phyloP scores from a whole-genome alignment of 2,329 filamentous ascomycete species.

The Clonostachys byssicola region DNA sequence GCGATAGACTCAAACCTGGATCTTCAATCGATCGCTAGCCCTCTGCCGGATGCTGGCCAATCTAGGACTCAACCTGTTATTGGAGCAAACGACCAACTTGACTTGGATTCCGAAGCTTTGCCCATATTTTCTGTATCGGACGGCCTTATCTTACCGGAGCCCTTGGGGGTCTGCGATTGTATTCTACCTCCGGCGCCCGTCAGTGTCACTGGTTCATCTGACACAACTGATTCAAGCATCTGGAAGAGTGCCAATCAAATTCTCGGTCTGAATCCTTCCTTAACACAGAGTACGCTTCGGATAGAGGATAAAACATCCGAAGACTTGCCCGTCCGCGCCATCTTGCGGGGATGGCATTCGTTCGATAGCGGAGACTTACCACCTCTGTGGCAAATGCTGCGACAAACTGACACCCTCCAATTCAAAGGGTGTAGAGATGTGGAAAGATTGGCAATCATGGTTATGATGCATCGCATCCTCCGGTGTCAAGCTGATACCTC shows the following conservation, averaged over 20 bases:
- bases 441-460: constrained; percentile 15
- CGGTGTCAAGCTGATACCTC: constrained; percentile 17
- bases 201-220: no score
- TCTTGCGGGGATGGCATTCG: constrained; percentile 20
- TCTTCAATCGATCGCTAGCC: no score
- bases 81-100: no score
- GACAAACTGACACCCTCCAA: constrained; percentile 13
- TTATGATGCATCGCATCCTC: constrained; percentile 15
- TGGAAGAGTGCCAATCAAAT: constrained; percentile 18
- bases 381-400: constrained; percentile 16
- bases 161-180: constrained; percentile 1
- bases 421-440: constrained; percentile 9
- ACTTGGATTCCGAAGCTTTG: no score
- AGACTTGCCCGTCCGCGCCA: constrained; percentile 14
- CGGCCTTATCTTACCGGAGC: constrained; percentile 2
- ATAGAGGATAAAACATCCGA: constrained; percentile 13
- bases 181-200: not conserved
- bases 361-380: constrained; percentile 16
- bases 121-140: no score
- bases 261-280: constrained; percentile 4
- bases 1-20: no score
- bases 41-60: no score
- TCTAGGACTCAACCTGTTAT: no score
- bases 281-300: constrained; percentile 4
- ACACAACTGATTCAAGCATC: constrained; percentile 5